Conservation (phyloP, 306 rosid species). For the Heteromeles arbutifolia region DNA sequence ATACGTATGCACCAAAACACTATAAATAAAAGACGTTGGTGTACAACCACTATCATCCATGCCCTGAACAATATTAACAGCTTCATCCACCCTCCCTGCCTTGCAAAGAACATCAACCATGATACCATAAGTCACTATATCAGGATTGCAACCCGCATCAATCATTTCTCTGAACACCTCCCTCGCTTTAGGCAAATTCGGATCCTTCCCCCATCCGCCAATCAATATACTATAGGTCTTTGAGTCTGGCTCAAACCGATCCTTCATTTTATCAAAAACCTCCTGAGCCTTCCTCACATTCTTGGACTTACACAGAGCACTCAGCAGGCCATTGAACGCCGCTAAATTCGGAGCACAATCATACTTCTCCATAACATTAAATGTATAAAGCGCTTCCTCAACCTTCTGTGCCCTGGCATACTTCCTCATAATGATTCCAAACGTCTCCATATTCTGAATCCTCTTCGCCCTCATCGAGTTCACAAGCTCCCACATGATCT, state of each 20-base stretch:
- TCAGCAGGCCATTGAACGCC: constrained; percentile 68
- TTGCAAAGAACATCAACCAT: constrained; percentile 85
- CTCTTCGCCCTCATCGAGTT: constrained; percentile 56
- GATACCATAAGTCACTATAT: constrained; percentile 76
- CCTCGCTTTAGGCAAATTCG: constrained; percentile 74
- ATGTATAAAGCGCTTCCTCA: constrained; percentile 73
- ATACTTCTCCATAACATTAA: constrained; percentile 76
- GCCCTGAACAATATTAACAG: constrained; percentile 57
- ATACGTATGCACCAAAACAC: constrained; percentile 66
- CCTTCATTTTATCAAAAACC: constrained; percentile 64
- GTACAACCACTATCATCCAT: constrained; percentile 50
- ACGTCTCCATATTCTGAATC: constrained; percentile 76
- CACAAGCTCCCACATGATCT: constrained; percentile 82
- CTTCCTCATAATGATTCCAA: constrained; percentile 76
- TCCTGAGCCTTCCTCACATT: constrained; percentile 94
- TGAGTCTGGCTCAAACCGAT: constrained; percentile 51
- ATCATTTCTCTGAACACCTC: constrained; percentile 73
- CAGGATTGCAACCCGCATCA: constrained; percentile 52
- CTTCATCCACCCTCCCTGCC: constrained; percentile 83
- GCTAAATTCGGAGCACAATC: constrained; percentile 50
- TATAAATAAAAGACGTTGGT: constrained; percentile 69
- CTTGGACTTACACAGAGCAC: constrained; percentile 76
- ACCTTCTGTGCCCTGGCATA: constrained; percentile 79
- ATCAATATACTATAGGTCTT: constrained; percentile 75
- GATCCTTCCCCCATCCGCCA: constrained; percentile 85